Percentiles rank a stretch among this genome's conserved stretches.
These are phyloP conservation scores for Hanseniaspora gamundiae DNA, from an alignment of 1,139 yeast species.

Conservation along the genomic window DNA sequence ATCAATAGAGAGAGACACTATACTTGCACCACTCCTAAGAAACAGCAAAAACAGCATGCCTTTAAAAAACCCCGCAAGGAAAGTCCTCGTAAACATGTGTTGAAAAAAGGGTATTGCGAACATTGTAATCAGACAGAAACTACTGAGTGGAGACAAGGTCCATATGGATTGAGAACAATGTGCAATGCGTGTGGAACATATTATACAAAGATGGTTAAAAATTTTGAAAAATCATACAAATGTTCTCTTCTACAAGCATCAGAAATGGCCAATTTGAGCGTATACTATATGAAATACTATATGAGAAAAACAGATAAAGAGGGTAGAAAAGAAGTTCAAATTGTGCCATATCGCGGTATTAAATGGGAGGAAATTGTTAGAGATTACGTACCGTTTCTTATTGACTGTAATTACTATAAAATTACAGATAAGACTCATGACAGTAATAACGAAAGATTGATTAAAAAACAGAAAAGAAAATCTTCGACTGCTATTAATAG, in stretches of 20 bases:
- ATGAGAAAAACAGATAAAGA: background rate
- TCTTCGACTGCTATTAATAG: background rate
- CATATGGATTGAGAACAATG: conserved; percentile 70
- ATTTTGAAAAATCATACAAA: background rate
- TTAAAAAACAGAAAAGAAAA: background rate
- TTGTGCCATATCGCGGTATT: background rate
- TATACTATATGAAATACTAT: background rate
- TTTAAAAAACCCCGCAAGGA: too few relatives aligned
- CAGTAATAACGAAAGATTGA: background rate
- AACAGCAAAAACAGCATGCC: too few relatives aligned
- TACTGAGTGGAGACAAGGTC: conserved; percentile 90
- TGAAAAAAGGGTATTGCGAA: conserved; percentile 29
- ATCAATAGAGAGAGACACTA: too few relatives aligned
- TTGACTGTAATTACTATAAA: background rate
- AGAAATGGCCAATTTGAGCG: background rate
- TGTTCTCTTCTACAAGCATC: background rate
- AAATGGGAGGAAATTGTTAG: background rate
- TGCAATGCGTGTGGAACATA: conserved; percentile 87
- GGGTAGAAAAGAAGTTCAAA: background rate
- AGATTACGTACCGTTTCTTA: background rate
- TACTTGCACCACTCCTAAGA: too few relatives aligned
- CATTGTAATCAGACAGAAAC: conserved; percentile 75
- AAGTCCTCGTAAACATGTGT: background rate
- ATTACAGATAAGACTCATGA: background rate
- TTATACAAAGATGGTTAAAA: conserved; percentile 16